Evolutionary conservation across 768 basidiomycete genomes (phyloP).

Genomic region (Rossbeevera mucosa): DNA sequence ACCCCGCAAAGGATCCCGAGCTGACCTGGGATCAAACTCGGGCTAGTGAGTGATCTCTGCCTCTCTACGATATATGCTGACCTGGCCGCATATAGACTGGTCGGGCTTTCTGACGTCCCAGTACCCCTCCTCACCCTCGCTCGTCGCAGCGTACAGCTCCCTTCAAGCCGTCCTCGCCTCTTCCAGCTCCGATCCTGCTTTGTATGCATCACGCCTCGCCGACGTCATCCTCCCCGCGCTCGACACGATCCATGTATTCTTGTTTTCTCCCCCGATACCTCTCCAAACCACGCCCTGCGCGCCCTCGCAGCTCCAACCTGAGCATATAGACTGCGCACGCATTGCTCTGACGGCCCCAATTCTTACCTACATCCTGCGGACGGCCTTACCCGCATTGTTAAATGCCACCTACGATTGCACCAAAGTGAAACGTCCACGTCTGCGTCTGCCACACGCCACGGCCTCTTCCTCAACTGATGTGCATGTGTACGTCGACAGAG

Average conservation of each 20-base stretch:
- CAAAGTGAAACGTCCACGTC: constrained; percentile 13
- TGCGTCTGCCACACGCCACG: background rate
- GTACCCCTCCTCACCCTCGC: constrained; percentile 21
- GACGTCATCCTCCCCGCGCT: constrained; percentile 20
- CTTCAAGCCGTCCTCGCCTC: constrained; percentile 17
- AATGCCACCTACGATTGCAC: constrained; percentile 3
- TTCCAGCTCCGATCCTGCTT: constrained; percentile 1
- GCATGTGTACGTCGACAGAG: constrained; percentile 8
- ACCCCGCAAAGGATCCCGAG: constrained; percentile 9
- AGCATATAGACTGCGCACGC: constrained; percentile 14
- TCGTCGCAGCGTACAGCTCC: constrained; percentile 19
- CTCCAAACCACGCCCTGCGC: background rate
- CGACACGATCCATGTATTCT: constrained; percentile 15
- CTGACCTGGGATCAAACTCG: constrained; percentile 23
- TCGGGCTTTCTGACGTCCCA: constrained; percentile 18
- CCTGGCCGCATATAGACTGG: constrained; percentile 14
- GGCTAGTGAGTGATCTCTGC: constrained; percentile 10
- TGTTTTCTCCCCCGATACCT: constrained; percentile 10
- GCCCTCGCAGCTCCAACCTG: background rate
- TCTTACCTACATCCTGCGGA: constrained; percentile 20
- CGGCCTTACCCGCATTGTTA: constrained; percentile 17
- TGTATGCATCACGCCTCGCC: constrained; percentile 12
- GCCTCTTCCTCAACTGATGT: background rate
- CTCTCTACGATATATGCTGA: background rate
- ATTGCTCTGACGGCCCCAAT: constrained; percentile 23